Evolutionary conservation across 129 eudicot genomes (phyloP).

Genomic region (Pseudognaphalium luteoalbum): DNA sequence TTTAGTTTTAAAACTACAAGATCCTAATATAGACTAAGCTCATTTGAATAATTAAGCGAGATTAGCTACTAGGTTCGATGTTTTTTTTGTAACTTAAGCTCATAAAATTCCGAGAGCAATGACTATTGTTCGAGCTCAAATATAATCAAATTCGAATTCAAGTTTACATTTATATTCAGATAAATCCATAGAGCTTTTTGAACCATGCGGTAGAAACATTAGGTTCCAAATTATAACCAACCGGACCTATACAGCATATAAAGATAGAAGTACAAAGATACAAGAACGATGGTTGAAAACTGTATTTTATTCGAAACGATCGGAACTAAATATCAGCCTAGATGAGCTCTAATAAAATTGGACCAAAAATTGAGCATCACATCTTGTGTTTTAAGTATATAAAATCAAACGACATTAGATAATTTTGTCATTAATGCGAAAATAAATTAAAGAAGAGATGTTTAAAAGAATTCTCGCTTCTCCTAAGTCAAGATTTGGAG

Average conservation of each 20-base stretch:
- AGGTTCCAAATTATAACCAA: neutral
- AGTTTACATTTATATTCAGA: neutral
- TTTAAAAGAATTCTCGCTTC: neutral
- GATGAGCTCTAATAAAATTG: neutral
- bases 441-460: neutral
- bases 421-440: conserved; percentile 2
- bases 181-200: no score
- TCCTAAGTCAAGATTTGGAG: conserved; percentile 35
- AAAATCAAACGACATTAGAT: neutral
- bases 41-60: neutral
- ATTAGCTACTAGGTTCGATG: neutral
- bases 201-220: no score
- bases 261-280: neutral
- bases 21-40: no score
- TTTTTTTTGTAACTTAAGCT: neutral
- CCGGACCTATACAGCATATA: neutral
- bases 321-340: neutral
- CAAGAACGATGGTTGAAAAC: neutral
- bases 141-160: no score
- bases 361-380: conserved; percentile 18
- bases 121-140: neutral
- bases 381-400: conserved; percentile 18
- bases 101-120: no score
- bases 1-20: no score
- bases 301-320: neutral